These are phyloP conservation scores for Ilyonectria robusta DNA, from an alignment of 2,329 filamentous ascomycete genomes.

Conservation along the genomic window DNA sequence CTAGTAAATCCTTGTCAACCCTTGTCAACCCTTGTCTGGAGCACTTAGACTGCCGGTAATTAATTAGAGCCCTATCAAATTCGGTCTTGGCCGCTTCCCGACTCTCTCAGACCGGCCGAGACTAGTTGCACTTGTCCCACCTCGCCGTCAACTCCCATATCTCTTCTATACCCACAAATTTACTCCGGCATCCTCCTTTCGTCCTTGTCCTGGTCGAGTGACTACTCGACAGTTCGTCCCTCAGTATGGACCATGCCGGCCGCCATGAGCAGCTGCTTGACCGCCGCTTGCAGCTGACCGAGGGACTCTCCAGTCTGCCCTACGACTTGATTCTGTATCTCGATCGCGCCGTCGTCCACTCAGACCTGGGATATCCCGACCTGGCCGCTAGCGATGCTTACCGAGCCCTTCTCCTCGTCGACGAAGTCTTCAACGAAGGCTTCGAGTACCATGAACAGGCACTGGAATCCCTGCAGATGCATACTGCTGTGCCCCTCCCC, in stretches of 20 bases:
- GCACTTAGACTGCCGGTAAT: constrained; percentile 10
- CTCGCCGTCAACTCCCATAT: constrained; percentile 5
- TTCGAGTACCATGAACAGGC: constrained; percentile 87
- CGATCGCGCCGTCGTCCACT: constrained; percentile 79
- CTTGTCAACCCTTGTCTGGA: neutral
- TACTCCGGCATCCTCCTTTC: constrained; percentile 13
- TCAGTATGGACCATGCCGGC: constrained; percentile 53
- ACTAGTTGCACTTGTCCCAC: neutral
- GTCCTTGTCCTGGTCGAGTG: neutral
- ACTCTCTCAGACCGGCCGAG: constrained; percentile 7
- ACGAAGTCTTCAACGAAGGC: constrained; percentile 83
- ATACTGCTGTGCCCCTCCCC: constrained; percentile 54
- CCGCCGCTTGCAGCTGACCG: constrained; percentile 70
- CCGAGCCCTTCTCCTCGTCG: constrained; percentile 86
- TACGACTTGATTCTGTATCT: constrained; percentile 77
- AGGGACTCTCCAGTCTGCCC: constrained; percentile 64
- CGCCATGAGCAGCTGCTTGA: constrained; percentile 63
- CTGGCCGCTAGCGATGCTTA: constrained; percentile 93
- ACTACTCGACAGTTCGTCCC: constrained; percentile 34
- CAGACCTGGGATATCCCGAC: constrained; percentile 87
- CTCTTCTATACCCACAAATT: constrained; percentile 18
- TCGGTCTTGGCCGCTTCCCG: constrained; percentile 5
- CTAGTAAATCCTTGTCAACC: neutral
- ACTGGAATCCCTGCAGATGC: constrained; percentile 62
- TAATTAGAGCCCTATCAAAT: constrained; percentile 8